Evolutionary conservation across 2,329 filamentous ascomycete genomes (phyloP).

Genomic region (Penicillium sp.): DNA sequence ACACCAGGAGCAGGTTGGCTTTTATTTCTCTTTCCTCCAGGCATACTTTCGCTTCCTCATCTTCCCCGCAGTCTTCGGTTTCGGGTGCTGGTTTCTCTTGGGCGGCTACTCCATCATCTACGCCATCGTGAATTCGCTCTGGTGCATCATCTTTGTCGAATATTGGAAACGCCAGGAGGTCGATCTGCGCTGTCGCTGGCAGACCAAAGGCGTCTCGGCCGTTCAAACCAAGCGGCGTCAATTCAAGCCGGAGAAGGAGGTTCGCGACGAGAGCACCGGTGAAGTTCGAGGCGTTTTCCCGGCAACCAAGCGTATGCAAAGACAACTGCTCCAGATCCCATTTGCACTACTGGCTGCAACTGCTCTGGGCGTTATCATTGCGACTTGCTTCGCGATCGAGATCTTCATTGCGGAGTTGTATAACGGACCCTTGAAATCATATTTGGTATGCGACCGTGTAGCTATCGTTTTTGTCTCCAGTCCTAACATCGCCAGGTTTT

Average conservation of each 20-base stretch:
- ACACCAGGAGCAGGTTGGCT: constrained; percentile 63
- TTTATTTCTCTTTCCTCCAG: constrained; percentile 94
- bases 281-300: constrained; percentile 78
- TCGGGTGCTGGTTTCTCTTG: constrained; percentile 76
- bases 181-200: constrained; percentile 87
- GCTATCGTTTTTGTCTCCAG: not conserved
- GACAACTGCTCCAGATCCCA: constrained; percentile 82
- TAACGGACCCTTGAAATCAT: constrained; percentile 80
- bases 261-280: constrained; percentile 78
- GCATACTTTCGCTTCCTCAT: constrained; percentile 88
- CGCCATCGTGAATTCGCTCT: constrained; percentile 74
- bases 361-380: constrained; percentile 81
- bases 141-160: constrained; percentile 88
- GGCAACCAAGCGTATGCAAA: constrained; percentile 71
- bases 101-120: constrained; percentile 84
- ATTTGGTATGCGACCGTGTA: constrained; percentile 61
- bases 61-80: constrained; percentile 78
- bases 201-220: constrained; percentile 78
- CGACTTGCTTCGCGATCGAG: constrained; percentile 88
- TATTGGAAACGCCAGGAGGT: constrained; percentile 95
- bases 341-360: constrained; percentile 77
- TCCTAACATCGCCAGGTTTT: constrained; percentile 61
- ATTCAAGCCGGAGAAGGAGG: constrained; percentile 76
- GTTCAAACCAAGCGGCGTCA: constrained; percentile 76
- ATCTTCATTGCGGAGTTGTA: constrained; percentile 97